phyloP scores from a whole-genome alignment of 2,329 filamentous ascomycete species.

The Neonectria magnoliae region DNA sequence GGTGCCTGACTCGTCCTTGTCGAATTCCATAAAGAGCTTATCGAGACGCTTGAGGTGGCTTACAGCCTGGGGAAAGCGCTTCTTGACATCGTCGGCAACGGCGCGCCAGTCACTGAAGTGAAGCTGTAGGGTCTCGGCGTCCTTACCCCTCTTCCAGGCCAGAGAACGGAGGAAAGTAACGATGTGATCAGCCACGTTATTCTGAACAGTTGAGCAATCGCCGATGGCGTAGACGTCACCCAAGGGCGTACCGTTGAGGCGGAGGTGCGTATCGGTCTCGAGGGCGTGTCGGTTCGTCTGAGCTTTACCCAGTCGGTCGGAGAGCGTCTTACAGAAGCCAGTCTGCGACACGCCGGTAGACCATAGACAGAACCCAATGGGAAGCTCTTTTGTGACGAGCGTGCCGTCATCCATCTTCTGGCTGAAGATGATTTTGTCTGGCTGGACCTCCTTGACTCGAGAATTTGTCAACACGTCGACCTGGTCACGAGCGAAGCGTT shows the following conservation, averaged over 20 bases:
- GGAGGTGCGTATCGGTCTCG: slow-evolving; percentile 93
- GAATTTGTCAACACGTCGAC: slow-evolving; percentile 94
- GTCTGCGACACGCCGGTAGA: slow-evolving; percentile 94
- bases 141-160: slow-evolving; percentile 90
- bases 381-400: slow-evolving; percentile 87
- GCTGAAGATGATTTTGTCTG: slow-evolving; percentile 88
- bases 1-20: slow-evolving; percentile 91
- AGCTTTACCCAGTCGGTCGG: slow-evolving; percentile 75
- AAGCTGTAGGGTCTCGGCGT: slow-evolving; percentile 88
- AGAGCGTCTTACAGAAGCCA: slow-evolving; percentile 79
- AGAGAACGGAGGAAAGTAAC: slow-evolving; percentile 88
- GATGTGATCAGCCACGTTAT: slow-evolving; percentile 93
- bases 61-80: slow-evolving; percentile 89
- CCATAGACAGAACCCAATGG: slow-evolving; percentile 97
- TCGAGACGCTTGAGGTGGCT: slow-evolving; percentile 90
- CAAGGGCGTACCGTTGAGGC: slow-evolving; percentile 85
- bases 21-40: slow-evolving; percentile 89
- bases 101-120: slow-evolving; percentile 88
- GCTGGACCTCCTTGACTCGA: slow-evolving; percentile 86
- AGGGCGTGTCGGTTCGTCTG: slow-evolving; percentile 93
- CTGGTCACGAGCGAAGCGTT: slow-evolving; percentile 88
- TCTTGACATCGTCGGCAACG: slow-evolving; percentile 84
- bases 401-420: slow-evolving; percentile 81
- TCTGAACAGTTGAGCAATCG: slow-evolving; percentile 96
- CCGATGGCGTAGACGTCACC: slow-evolving; percentile 97